Conservation (phyloP, 352 stramenopile genomes). For the Pythium dissimile region DNA sequence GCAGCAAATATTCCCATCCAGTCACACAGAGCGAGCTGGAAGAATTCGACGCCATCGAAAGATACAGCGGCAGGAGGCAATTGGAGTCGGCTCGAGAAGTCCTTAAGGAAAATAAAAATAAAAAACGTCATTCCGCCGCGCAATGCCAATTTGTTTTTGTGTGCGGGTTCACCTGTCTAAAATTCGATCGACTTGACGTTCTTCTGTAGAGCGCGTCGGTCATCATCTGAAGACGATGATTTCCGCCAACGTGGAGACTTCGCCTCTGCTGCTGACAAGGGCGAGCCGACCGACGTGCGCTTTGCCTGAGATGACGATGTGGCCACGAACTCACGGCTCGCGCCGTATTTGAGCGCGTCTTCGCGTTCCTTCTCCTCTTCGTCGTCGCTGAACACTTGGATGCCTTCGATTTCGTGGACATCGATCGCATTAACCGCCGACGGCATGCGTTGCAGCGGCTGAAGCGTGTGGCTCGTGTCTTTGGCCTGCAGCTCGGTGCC, state of each 20-base stretch:
- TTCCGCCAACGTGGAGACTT: neutral
- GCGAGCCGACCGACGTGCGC: constrained; percentile 2
- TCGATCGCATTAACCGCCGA: constrained; percentile 26
- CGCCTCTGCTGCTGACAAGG: neutral
- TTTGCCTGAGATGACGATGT: constrained; percentile 1
- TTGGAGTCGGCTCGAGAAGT: neutral
- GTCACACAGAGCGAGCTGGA: constrained; percentile 32
- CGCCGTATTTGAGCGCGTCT: constrained; percentile 17
- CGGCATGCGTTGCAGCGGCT: constrained; percentile 32
- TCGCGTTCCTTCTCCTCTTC: constrained; percentile 36
- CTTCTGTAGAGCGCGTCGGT: constrained; percentile 2
- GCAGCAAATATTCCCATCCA: constrained; percentile 37
- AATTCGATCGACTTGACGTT: constrained; percentile 18
- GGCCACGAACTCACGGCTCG: constrained; percentile 15
- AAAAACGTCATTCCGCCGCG: no score
- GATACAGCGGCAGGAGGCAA: constrained; percentile 24
- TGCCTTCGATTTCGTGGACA: constrained; percentile 27
- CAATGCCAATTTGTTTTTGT: no score
- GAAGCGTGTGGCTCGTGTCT: constrained; percentile 28
- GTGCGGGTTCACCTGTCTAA: constrained; percentile 2
- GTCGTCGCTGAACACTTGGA: constrained; percentile 28
- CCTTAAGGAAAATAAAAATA: no score
- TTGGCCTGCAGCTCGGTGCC: constrained; percentile 37
- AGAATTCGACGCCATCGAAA: constrained; percentile 35
- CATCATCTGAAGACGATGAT: neutral